Evolutionary conservation across 163 green algal genomes (phyloP).

Genomic region (Trebouxia gelatinosa): DNA sequence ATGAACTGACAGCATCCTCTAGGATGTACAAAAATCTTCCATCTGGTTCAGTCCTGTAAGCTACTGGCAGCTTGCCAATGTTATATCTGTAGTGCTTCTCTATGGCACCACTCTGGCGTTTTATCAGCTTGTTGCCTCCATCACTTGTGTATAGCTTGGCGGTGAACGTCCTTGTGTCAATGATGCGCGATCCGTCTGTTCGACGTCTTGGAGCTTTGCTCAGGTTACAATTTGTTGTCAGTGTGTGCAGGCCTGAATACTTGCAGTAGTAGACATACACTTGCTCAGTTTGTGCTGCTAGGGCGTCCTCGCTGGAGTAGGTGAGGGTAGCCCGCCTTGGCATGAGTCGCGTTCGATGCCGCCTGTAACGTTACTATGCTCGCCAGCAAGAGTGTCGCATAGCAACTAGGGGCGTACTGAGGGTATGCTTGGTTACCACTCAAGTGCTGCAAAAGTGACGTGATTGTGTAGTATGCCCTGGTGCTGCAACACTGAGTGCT

Average conservation of each 20-base stretch:
- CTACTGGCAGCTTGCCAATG: slow-evolving; percentile 74
- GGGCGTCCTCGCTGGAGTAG: slow-evolving; percentile 57
- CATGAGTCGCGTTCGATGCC: slow-evolving; percentile 43
- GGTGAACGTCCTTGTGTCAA: slow-evolving; percentile 69
- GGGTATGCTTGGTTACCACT: background rate
- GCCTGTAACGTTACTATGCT: background rate
- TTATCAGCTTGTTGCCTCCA: slow-evolving; percentile 69
- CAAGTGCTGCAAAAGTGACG: background rate
- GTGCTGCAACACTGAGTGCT: background rate
- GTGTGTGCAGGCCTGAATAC: slow-evolving; percentile 78
- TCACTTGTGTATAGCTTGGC: slow-evolving; percentile 72
- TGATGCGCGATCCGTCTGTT: slow-evolving; percentile 70
- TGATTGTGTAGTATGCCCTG: background rate
- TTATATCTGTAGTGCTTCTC: slow-evolving; percentile 77
- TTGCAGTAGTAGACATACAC: slow-evolving; percentile 90
- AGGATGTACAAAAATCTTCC: slow-evolving; percentile 70
- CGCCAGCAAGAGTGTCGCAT: too few relatives aligned
- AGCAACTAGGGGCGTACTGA: too few relatives aligned
- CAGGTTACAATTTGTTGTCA: slow-evolving; percentile 76
- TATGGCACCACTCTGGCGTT: slow-evolving; percentile 52
- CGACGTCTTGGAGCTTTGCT: slow-evolving; percentile 43
- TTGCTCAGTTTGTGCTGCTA: slow-evolving; percentile 32
- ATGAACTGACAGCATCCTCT: slow-evolving; percentile 63
- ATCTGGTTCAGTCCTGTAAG: slow-evolving; percentile 65
- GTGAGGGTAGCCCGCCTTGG: slow-evolving; percentile 70